These are phyloP conservation scores for Colletotrichum phormii DNA, from an alignment of 2,329 filamentous ascomycete genomes.

Conservation along the genomic window DNA sequence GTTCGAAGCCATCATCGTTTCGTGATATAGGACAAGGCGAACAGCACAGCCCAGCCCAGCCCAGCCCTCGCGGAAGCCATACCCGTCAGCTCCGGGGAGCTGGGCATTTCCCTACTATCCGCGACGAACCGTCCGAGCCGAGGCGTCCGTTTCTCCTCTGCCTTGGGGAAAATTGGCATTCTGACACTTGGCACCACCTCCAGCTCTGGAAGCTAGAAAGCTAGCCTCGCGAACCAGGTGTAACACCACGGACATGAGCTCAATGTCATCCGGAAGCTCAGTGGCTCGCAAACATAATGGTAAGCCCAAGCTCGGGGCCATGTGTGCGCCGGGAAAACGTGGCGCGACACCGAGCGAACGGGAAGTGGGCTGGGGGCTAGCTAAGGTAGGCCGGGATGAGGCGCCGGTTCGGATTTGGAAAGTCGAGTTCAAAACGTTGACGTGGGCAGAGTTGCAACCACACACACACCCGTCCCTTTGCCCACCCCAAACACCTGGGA, in stretches of 20 bases:
- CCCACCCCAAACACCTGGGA: background rate
- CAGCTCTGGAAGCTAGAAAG: background rate
- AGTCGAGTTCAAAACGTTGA: background rate
- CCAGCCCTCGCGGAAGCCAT: background rate
- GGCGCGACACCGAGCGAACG: constrained; percentile 11
- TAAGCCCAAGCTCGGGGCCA: background rate
- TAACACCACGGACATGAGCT: background rate
- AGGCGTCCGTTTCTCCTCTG: background rate
- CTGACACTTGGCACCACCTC: background rate
- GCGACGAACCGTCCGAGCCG: background rate
- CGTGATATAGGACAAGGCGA: background rate
- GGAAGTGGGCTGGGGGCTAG: constrained; percentile 15
- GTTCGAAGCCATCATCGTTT: background rate
- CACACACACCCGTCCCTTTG: background rate
- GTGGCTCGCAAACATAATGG: background rate
- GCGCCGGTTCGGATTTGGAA: background rate
- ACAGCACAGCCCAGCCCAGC: background rate
- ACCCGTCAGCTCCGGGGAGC: background rate
- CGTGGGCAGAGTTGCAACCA: background rate
- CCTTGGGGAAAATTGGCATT: background rate
- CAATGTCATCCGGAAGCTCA: background rate
- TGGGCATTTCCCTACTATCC: background rate
- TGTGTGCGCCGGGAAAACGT: background rate
- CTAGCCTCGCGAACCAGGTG: background rate
- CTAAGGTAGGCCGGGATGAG: background rate